Evolutionary conservation across 202 grass and related monocot species (phyloP).

Genomic region (Zizania palustris): DNA sequence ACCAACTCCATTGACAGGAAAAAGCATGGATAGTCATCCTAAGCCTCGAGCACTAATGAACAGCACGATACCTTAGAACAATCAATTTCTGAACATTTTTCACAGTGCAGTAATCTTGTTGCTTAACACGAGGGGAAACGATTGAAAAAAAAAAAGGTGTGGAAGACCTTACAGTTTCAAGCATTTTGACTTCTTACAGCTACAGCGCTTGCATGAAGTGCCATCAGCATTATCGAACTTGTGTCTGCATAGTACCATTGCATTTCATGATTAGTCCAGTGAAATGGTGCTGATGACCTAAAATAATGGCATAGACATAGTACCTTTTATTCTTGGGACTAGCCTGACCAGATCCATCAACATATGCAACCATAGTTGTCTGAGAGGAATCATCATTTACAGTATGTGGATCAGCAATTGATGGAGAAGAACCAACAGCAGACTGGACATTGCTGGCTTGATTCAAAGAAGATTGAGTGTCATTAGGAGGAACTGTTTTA

Average conservation of each 20-base stretch:
- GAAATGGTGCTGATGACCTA: slow-evolving; percentile 31
- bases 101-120: slow-evolving; percentile 24
- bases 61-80: slow-evolving; percentile 9
- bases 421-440: slow-evolving; percentile 42
- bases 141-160: not conserved
- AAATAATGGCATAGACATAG: slow-evolving; percentile 29
- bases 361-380: slow-evolving; percentile 34
- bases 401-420: slow-evolving; percentile 38
- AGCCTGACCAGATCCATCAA: slow-evolving; percentile 44
- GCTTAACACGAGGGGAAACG: slow-evolving; percentile 14
- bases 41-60: slow-evolving; percentile 14
- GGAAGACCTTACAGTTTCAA: slow-evolving; percentile 76
- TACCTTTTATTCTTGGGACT: slow-evolving; percentile 97
- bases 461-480: slow-evolving; percentile 39
- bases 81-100: not conserved
- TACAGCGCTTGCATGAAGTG: slow-evolving; percentile 88
- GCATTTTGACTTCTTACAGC: slow-evolving; percentile 99
- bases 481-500: slow-evolving; percentile 45
- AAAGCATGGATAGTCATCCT: slow-evolving; percentile 1
- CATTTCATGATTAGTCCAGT: slow-evolving; percentile 38
- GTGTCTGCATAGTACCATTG: slow-evolving; percentile 52
- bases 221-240: slow-evolving; percentile 71
- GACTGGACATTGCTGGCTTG: slow-evolving; percentile 47
- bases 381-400: slow-evolving; percentile 40
- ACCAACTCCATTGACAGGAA: not conserved